These are phyloP conservation scores for Quercus bicolor DNA, from an alignment of 306 rosid species.

Conservation along the genomic window DNA sequence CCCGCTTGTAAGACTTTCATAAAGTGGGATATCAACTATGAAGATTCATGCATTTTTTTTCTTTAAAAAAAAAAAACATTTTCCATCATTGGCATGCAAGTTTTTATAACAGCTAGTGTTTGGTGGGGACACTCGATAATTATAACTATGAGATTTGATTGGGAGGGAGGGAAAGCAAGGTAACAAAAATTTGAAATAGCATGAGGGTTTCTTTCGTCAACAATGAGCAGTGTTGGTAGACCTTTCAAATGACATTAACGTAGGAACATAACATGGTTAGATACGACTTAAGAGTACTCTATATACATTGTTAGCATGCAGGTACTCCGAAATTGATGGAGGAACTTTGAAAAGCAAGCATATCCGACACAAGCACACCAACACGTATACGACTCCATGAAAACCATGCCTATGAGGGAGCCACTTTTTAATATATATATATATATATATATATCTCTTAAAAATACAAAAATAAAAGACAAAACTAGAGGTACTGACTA, in stretches of 20 bases:
- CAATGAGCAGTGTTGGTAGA: background rate
- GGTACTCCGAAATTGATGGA: too few relatives aligned
- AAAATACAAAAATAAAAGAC: too few relatives aligned
- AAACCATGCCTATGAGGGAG: too few relatives aligned
- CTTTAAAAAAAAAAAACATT: background rate
- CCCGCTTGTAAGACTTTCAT: conserved; percentile 40
- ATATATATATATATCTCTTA: too few relatives aligned
- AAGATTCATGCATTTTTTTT: conserved; percentile 38
- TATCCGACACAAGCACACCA: too few relatives aligned
- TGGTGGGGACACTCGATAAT: conserved; percentile 34
- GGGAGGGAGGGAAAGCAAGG: conserved; percentile 48
- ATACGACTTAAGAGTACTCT: background rate
- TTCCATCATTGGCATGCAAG: conserved; percentile 47
- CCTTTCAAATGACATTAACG: background rate
- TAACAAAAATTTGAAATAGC: conserved; percentile 35
- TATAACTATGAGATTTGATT: conserved; percentile 18
- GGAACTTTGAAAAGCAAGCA: too few relatives aligned
- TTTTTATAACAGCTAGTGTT: conserved; percentile 28
- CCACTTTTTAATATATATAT: too few relatives aligned
- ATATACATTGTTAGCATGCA: too few relatives aligned
- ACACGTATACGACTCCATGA: too few relatives aligned
- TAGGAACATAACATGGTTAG: background rate
- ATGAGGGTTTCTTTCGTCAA: background rate
- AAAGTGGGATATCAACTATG: conserved; percentile 38
- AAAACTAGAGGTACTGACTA: too few relatives aligned